phyloP scores from a whole-genome alignment of 495 filamentous ascomycete species.

The Schizothecium vesticola region DNA sequence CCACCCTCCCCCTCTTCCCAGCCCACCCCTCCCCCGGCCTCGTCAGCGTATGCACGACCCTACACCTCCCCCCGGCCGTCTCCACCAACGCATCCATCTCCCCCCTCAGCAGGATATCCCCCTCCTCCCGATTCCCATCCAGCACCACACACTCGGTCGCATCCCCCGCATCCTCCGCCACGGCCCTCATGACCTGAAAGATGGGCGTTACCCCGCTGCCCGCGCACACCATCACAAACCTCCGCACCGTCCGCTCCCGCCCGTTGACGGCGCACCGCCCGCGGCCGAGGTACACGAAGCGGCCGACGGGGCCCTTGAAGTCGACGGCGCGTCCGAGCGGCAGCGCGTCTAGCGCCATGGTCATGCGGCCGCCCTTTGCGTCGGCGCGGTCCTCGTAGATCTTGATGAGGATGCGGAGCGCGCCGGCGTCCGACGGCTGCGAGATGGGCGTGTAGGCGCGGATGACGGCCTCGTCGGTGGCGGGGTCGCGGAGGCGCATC shows the following conservation, averaged over 20 bases:
- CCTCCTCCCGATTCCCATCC: conserved; percentile 71
- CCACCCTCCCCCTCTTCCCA: conserved; percentile 67
- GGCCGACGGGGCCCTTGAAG: conserved; percentile 87
- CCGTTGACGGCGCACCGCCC: conserved; percentile 62
- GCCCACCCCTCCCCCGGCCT: conserved; percentile 59
- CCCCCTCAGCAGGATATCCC: conserved; percentile 78
- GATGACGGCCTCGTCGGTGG: conserved; percentile 66
- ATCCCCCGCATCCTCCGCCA: conserved; percentile 46
- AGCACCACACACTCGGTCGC: conserved; percentile 60
- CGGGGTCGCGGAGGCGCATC: conserved; percentile 71
- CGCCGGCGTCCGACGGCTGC: conserved; percentile 52
- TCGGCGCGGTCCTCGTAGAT: conserved; percentile 64
- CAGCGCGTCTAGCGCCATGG: conserved; percentile 68
- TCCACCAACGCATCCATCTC: conserved; percentile 63
- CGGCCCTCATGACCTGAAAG: conserved; percentile 78
- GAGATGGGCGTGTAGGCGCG: conserved; percentile 88
- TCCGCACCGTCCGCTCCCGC: conserved; percentile 51
- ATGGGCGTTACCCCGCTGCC: conserved; percentile 90
- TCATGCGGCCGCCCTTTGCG: conserved; percentile 71
- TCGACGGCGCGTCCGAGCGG: conserved; percentile 66
- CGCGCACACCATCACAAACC: conserved; percentile 85
- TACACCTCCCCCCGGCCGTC: conserved; percentile 50
- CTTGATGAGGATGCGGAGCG: conserved; percentile 74
- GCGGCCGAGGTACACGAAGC: conserved; percentile 72
- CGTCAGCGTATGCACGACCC: conserved; percentile 69